Conservation (phyloP, 768 basidiomycete genomes). For the Leccinum sublutescens region DNA sequence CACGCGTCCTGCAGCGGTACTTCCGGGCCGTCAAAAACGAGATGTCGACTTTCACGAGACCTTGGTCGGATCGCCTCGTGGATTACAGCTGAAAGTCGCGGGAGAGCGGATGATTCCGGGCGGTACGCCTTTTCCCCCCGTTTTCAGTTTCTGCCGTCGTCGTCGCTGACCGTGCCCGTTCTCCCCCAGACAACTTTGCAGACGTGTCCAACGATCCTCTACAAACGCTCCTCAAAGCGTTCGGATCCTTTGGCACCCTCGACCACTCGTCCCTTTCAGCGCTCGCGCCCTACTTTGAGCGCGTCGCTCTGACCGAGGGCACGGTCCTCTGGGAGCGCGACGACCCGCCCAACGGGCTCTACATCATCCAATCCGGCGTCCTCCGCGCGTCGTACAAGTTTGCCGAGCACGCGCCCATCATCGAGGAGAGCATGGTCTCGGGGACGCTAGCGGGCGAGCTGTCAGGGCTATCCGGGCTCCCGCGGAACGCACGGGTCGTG, state of each 20-base stretch:
- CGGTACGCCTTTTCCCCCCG: conserved; percentile 34
- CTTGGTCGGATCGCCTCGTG: conserved; percentile 60
- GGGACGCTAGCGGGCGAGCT: conserved; percentile 93
- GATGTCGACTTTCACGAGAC: conserved; percentile 45
- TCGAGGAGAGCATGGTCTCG: conserved; percentile 91
- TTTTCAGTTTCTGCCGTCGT: background rate
- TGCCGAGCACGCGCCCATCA: conserved; percentile 58
- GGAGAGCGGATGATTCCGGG: conserved; percentile 68
- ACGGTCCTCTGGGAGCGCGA: conserved; percentile 71
- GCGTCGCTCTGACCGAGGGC: conserved; percentile 53
- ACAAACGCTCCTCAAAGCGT: conserved; percentile 73
- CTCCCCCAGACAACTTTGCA: conserved; percentile 20
- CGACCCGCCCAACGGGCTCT: conserved; percentile 80
- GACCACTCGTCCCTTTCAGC: conserved; percentile 57
- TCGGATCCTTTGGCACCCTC: conserved; percentile 67
- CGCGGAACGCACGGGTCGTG: conserved; percentile 81
- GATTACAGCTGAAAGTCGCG: conserved; percentile 64
- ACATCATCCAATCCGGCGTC: conserved; percentile 85
- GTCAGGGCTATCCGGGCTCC: conserved; percentile 73
- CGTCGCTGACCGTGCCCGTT: background rate
- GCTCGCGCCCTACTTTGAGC: conserved; percentile 71
- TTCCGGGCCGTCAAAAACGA: conserved; percentile 57
- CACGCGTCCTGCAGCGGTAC: conserved; percentile 15
- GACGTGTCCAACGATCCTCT: conserved; percentile 57
- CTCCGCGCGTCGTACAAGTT: conserved; percentile 83